These are phyloP conservation scores for Selaginella tamariscina DNA, from an alignment of 75 land plant species.

Conservation along the genomic window DNA sequence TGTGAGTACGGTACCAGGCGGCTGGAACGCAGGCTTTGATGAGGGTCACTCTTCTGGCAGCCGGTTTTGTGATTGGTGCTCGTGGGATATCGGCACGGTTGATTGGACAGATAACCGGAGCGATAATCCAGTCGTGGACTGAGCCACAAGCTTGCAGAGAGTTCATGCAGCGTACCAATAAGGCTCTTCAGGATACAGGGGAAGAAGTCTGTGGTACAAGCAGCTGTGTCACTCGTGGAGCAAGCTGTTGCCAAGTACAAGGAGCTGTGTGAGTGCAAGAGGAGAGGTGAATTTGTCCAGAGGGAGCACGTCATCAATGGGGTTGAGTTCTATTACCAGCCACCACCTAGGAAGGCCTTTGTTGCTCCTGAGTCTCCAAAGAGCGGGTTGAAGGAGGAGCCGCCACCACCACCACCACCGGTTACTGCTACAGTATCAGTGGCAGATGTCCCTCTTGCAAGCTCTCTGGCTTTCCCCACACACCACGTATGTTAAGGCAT, in stretches of 20 bases:
- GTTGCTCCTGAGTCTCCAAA: background rate
- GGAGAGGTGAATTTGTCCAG: constrained; percentile 36
- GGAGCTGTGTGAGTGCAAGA: constrained; percentile 35
- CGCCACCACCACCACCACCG: background rate
- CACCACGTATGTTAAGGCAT: constrained; percentile 15
- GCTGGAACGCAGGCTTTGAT: constrained; percentile 30
- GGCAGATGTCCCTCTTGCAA: no score
- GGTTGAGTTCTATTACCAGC: constrained; percentile 37
- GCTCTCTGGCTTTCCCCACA: no score
- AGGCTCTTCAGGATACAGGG: constrained; percentile 33
- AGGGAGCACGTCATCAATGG: constrained; percentile 32
- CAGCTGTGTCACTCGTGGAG: constrained; percentile 25
- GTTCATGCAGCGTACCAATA: constrained; percentile 19
- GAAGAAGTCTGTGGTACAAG: constrained; percentile 29
- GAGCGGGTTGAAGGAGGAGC: background rate
- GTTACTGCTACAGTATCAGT: background rate
- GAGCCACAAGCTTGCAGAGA: constrained; percentile 15
- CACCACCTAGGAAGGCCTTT: constrained; percentile 33
- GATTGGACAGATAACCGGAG: constrained; percentile 37
- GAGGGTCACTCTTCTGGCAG: constrained; percentile 31
- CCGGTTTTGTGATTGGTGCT: constrained; percentile 36
- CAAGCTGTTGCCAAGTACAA: constrained; percentile 34
- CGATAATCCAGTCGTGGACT: constrained; percentile 36
- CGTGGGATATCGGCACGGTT: constrained; percentile 26
- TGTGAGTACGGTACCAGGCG: constrained; percentile 31